These are phyloP conservation scores for Stygiomarasmius scandens DNA, from an alignment of 1,284 basidiomycete genomes.

Conservation along the genomic window DNA sequence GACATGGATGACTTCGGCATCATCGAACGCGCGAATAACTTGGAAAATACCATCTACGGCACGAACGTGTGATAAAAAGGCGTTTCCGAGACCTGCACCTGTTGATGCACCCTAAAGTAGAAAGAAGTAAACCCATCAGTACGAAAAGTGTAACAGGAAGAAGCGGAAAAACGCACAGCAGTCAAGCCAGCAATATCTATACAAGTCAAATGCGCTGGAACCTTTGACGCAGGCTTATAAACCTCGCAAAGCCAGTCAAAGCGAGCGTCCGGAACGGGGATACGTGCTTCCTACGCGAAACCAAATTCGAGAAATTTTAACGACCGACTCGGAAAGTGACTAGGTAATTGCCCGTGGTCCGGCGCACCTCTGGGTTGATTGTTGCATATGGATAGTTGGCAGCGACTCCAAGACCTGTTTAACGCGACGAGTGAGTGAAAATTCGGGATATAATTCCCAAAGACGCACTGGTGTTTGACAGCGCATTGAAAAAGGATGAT, in stretches of 20 bases:
- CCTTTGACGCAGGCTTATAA: conserved; percentile 88
- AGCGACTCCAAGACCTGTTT: conserved; percentile 89
- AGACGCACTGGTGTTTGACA: conserved; percentile 85
- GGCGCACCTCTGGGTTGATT: conserved; percentile 77
- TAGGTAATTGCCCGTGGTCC: not conserved
- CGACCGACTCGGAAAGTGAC: not conserved
- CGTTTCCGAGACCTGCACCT: conserved; percentile 96
- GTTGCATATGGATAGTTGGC: conserved; percentile 99
- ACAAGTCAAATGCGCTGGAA: conserved; percentile 96
- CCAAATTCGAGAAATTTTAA: conserved; percentile 5
- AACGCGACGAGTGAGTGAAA: not conserved
- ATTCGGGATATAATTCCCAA: too few species aligned
- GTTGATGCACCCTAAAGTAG: conserved; percentile 85
- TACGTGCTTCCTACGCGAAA: conserved; percentile 73
- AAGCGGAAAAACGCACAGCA: conserved; percentile 55
- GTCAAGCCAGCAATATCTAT: conserved; percentile 99
- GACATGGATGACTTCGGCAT: conserved; percentile 98
- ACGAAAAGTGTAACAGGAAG: too few species aligned
- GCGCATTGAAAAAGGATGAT: conserved; percentile 93
- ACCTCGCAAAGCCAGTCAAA: conserved; percentile 93
- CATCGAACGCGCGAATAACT: conserved; percentile 97
- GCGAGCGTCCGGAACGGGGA: conserved; percentile 94
- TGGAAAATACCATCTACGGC: conserved; percentile 99
- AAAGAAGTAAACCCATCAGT: conserved; percentile 12
- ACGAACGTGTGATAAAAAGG: conserved; percentile 96